Evolutionary conservation across 768 basidiomycete genomes (phyloP), one percentile per base, ranked within the genome.

Genomic region (Pholiota microspora): DNA sequence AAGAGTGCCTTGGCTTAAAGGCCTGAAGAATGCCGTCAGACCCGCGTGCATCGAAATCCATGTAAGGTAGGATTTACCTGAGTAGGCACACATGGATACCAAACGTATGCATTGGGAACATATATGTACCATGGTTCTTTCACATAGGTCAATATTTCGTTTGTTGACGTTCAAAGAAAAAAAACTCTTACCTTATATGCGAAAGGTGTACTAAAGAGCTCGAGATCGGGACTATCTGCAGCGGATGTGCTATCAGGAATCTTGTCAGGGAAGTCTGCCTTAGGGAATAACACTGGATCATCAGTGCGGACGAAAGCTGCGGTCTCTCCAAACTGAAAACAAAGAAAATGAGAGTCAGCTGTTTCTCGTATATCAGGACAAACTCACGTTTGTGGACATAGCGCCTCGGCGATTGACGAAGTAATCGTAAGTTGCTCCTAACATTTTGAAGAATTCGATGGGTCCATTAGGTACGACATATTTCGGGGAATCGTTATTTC

Each of bases 251-350:
- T 70, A 49, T 77, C 75, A 59, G 67, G 45, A 34, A 78, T 40
- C 9, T 59, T 62, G 10, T 66, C 60, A 6, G 66, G 69, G 46
- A 62, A 70, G 31, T 70, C 60, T 4, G 51, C 57, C n/a, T 66
- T 60, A 0, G 78, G 73, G 65, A 84, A 81, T 4, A 83, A 65
- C 1, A 53, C 57, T 0, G 76, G 72, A 55, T 85, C 77, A 35
- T 73, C 73, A 0, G 77, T 72, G 15, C 83, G 77, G 23, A 80
- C 59, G 60, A 86, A 85, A 0, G 80, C 83, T 21, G 77, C 81
- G 12, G 77, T 70, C 63, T 84, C 83, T 7, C 70, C 74, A 34
- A 69, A 69, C 74, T 78, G 31, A n/a, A n/a, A n/a, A n/a, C n/a
- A n/a, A 16, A 32, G 6, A 50, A 16, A 58, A 35, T n/a, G n/a